Conservation (phyloP, 2,329 filamentous ascomycete genomes). For the Calonectria montana region DNA sequence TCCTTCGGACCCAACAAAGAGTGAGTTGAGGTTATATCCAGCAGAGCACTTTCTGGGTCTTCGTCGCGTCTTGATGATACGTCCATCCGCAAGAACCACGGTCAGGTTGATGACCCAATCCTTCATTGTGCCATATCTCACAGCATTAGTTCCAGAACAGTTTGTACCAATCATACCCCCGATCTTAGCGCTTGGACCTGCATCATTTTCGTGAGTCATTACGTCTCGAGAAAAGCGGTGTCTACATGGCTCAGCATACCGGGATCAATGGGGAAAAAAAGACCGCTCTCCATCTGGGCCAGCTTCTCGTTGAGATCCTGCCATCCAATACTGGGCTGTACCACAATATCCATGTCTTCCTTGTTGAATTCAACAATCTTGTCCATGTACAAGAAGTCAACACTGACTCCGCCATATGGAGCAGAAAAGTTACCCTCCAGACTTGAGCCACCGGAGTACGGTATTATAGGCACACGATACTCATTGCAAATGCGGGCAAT, state of each 20-base stretch:
- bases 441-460: conserved; percentile 87
- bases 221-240: not conserved
- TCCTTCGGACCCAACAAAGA: conserved; percentile 86
- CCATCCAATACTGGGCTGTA: conserved; percentile 94
- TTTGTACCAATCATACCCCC: conserved; percentile 88
- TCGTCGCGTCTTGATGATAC: conserved; percentile 80
- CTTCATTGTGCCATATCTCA: conserved; percentile 87
- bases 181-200: conserved; percentile 76
- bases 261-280: conserved; percentile 94
- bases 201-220: conserved; percentile 7
- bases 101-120: conserved; percentile 89
- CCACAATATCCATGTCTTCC: conserved; percentile 91
- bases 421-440: conserved; percentile 92
- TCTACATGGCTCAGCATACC: conserved; percentile 56
- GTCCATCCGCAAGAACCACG: conserved; percentile 82
- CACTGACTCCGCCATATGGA: conserved; percentile 86
- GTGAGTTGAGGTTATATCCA: conserved; percentile 83
- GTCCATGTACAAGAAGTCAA: conserved; percentile 92
- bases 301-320: conserved; percentile 83
- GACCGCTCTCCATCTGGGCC: conserved; percentile 75
- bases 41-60: conserved; percentile 85
- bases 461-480: conserved; percentile 85
- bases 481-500: conserved; percentile 79
- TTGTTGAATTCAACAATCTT: conserved; percentile 82
- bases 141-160: conserved; percentile 82